These are phyloP conservation scores for Lasiodiplodia sp. DNA, from an alignment of 2,329 filamentous ascomycete species.

Conservation along the genomic window DNA sequence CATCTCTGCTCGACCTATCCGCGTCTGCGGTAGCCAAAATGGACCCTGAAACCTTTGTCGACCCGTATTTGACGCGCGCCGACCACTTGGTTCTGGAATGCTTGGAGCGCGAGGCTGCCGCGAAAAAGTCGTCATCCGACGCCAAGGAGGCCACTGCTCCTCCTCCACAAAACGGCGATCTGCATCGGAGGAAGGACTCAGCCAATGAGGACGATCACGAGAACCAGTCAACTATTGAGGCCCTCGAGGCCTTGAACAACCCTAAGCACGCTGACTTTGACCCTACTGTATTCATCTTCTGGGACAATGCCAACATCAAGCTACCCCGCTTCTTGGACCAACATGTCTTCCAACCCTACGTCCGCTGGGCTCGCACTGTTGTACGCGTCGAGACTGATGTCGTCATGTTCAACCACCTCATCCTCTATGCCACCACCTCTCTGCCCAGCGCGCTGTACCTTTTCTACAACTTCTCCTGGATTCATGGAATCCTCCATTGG, in stretches of 20 bases:
- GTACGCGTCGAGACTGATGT: conserved; percentile 76
- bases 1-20: background rate
- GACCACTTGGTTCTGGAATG: conserved; percentile 50
- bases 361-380: conserved; percentile 60
- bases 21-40: background rate
- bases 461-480: conserved; percentile 70
- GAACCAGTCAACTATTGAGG: conserved; percentile 47
- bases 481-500: conserved; percentile 71
- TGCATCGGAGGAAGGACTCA: conserved; percentile 10
- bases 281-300: conserved; percentile 62
- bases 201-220: conserved; percentile 7
- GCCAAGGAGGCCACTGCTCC: conserved; percentile 3
- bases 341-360: conserved; percentile 66
- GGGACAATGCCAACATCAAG: conserved; percentile 58
- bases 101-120: conserved; percentile 42
- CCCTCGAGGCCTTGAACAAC: conserved; percentile 60
- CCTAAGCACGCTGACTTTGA: conserved; percentile 57
- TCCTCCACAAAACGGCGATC: conserved; percentile 18
- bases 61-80: conserved; percentile 47
- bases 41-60: conserved; percentile 30
- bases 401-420: conserved; percentile 77
- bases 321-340: conserved; percentile 51
- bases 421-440: conserved; percentile 74
- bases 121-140: background rate
- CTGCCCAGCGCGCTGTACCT: conserved; percentile 73